These are phyloP conservation scores for Candida frijolesensis DNA, from an alignment of 1,139 yeast genomes.

Conservation along the genomic window DNA sequence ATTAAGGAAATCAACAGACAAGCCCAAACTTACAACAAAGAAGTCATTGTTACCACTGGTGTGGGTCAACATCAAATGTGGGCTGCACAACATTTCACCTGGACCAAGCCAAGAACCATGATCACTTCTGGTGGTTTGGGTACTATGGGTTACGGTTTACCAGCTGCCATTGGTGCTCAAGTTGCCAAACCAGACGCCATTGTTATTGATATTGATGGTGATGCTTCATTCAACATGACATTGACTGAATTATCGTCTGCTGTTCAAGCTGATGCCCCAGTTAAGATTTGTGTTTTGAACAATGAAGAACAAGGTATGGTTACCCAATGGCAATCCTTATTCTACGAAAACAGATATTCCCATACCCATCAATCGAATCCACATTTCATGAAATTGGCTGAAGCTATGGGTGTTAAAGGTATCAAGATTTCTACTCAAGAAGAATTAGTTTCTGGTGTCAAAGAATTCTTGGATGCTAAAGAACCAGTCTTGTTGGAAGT, in stretches of 20 bases:
- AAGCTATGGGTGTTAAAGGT: constrained; percentile 90
- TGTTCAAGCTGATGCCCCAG: constrained; percentile 89
- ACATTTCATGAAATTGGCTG: constrained; percentile 88
- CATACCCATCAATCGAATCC: constrained; percentile 97
- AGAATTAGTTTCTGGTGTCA: constrained; percentile 59
- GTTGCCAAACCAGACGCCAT: constrained; percentile 92
- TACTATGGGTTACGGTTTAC: constrained; percentile 97
- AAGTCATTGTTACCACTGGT: constrained; percentile 91
- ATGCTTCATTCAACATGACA: constrained; percentile 97
- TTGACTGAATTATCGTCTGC: constrained; percentile 91
- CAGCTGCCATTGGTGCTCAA: constrained; percentile 98
- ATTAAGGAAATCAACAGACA: constrained; percentile 77
- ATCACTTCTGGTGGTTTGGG: constrained; percentile 98
- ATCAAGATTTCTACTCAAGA: constrained; percentile 70
- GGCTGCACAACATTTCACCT: constrained; percentile 97
- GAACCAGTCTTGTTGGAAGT: constrained; percentile 94
- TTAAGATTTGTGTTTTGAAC: constrained; percentile 84
- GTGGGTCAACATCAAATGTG: constrained; percentile 99
- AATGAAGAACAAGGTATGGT: constrained; percentile 99
- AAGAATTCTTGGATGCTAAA: constrained; percentile 69
- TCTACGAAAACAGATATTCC: constrained; percentile 93
- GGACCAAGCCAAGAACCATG: constrained; percentile 89
- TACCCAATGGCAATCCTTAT: constrained; percentile 97
- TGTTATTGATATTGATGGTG: constrained; percentile 97
- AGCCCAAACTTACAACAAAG: constrained; percentile 66